Base-by-base conservation (phyloP, 768 basidiomycete genomes). In the Boletus tylopilopsis region DNA sequence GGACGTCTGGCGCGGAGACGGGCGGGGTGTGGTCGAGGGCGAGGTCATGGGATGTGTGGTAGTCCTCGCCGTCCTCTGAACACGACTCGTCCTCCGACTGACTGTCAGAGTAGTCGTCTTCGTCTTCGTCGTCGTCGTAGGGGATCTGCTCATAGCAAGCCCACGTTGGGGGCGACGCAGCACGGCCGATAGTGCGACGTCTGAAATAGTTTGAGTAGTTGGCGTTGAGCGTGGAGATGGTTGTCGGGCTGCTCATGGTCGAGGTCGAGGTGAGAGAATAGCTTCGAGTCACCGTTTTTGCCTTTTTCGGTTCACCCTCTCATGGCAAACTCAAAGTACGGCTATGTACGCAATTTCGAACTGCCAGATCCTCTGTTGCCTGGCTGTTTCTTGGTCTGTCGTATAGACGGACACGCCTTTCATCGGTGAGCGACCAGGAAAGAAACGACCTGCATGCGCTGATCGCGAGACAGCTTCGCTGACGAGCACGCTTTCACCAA, bases 301-400 rank as follows among this genome's bases (percentile, higher is more conserved):
- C 62, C 62, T 55, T 58, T 50, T 58, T 49, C 6, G 62, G 49
- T 29, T 12, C 11, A 13, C 35, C 42, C 16, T 6, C 7, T 1
- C 21, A 97, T 99, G 95, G 93, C 95, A 13, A 90, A 88, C 58
- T 87, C 90, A n/a, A 87, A 82, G 61, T 99, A 84, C 60, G 86
- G 87, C 35, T 95, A 98, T 68, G 96, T 98, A 12, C 81, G 84
- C 57, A 78, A 78, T 30, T 98, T 88, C 64, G 95, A 99, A 67
- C 80, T 91, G 0, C 88, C 91, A 6, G 96, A 99, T 63, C 75
- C 82, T 0, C 73, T 98, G 3, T 72, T 98, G 0, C 94, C 88
- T 0, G 83, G 80, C 9, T 90, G 89, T 3, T 96, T 83, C 67
- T 77, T 96, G 57, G 73, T 98, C 21, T 77, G 93, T 45, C 83